Evolutionary conservation across 2,329 filamentous ascomycete species (phyloP).

Genomic region (Nothomitra cinnamomea): DNA sequence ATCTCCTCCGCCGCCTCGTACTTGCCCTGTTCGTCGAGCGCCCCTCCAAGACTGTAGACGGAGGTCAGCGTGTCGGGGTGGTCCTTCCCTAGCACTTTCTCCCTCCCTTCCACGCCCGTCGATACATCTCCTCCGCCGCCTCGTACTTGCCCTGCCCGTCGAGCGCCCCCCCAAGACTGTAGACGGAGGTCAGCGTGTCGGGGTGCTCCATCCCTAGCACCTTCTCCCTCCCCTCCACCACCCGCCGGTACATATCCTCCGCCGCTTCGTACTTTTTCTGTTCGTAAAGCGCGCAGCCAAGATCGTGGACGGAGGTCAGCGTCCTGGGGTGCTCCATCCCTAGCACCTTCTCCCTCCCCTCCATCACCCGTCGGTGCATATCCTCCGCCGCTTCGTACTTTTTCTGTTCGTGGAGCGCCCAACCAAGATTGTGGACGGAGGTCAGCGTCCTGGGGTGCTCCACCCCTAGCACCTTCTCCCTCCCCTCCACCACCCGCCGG

Average conservation of each 20-base stretch:
- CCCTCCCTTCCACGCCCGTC: background rate
- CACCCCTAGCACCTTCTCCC: background rate
- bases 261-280: constrained; percentile 2
- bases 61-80: background rate
- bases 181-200: background rate
- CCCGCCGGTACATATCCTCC: background rate
- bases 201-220: background rate
- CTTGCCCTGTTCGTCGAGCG: too few species aligned
- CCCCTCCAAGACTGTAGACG: background rate
- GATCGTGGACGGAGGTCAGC: background rate
- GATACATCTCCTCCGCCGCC: too few species aligned
- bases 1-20: too few species aligned
- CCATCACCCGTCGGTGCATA: background rate
- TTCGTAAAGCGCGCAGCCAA: background rate
- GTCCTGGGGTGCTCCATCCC: background rate
- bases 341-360: background rate
- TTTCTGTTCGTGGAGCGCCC: background rate
- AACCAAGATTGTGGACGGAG: background rate
- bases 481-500: background rate
- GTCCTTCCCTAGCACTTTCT: background rate
- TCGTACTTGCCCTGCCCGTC: too few species aligned
- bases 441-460: background rate
- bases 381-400: constrained; percentile 3
- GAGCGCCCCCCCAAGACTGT: background rate
- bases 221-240: background rate